These are phyloP conservation scores for Globisporangium paddicum DNA, from an alignment of 352 stramenopile species.

Conservation along the genomic window DNA sequence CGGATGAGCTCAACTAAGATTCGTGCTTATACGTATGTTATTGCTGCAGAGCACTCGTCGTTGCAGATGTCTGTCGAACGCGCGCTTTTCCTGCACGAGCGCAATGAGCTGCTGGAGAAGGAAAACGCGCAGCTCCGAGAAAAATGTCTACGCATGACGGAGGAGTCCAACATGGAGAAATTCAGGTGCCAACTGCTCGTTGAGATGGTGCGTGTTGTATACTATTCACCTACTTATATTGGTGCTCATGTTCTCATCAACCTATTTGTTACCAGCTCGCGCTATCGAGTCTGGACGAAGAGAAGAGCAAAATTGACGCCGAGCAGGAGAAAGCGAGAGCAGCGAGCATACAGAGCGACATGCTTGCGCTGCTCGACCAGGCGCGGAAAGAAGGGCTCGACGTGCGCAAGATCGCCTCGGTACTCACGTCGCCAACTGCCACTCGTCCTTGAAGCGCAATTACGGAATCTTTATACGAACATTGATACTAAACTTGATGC, in stretches of 20 bases:
- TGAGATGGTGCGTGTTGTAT: slow-evolving; percentile 55
- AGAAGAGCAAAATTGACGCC: slow-evolving; percentile 50
- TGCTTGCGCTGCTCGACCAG: slow-evolving; percentile 66
- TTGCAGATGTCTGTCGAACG: slow-evolving; percentile 39
- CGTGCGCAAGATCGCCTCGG: slow-evolving; percentile 43
- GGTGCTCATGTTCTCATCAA: not conserved
- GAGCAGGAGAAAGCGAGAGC: slow-evolving; percentile 58
- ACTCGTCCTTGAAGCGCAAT: slow-evolving; percentile 1
- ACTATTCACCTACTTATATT: not conserved
- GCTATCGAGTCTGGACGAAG: slow-evolving; percentile 78
- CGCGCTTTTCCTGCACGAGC: slow-evolving; percentile 28
- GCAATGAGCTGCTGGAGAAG: slow-evolving; percentile 40
- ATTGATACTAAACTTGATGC: no score
- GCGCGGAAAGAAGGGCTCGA: slow-evolving; percentile 64
- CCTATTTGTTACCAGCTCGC: slow-evolving; percentile 39
- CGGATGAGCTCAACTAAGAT: no score
- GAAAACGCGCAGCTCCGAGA: slow-evolving; percentile 64
- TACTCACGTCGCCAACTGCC: slow-evolving; percentile 15
- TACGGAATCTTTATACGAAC: no score
- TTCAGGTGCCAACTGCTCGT: slow-evolving; percentile 87
- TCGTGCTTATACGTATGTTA: not conserved
- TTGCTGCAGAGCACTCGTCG: slow-evolving; percentile 43
- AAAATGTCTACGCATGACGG: slow-evolving; percentile 49
- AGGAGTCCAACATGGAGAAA: slow-evolving; percentile 86
- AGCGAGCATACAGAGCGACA: slow-evolving; percentile 53